A percentile compares a stretch with the other conserved stretches of the same genome.
Conservation (phyloP, 176 grass and related monocot species). For the Carex littledalei region DNA sequence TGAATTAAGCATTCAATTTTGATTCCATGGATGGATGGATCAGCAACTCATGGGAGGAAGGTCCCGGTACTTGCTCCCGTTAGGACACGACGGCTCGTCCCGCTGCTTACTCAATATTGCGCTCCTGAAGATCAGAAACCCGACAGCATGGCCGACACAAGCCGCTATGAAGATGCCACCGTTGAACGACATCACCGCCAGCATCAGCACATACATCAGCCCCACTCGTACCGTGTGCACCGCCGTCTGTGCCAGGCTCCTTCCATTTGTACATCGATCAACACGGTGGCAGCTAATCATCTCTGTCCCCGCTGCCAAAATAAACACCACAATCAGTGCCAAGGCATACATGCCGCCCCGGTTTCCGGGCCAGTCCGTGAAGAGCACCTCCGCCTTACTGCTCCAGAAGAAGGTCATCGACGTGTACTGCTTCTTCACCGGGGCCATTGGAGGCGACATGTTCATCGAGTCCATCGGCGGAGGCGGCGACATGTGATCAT, state of each 20-base stretch:
- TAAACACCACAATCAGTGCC: not conserved
- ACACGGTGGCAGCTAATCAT: not conserved
- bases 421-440: constrained; percentile 21
- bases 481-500: not conserved
- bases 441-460: constrained; percentile 9
- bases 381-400: constrained; percentile 22
- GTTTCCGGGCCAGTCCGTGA: not conserved
- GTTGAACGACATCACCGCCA: constrained; percentile 32
- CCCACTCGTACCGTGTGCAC: constrained; percentile 2
- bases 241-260: not conserved
- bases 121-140: constrained; percentile 7
- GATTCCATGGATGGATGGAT: not conserved
- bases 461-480: not conserved
- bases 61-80: not conserved
- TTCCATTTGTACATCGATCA: not conserved
- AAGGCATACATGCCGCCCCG: constrained; percentile 4
- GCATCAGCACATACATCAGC: constrained; percentile 26
- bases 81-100: not conserved
- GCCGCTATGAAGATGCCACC: constrained; percentile 21
- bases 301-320: not conserved
- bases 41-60: constrained; percentile 15
- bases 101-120: not conserved
- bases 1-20: not conserved
- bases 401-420: constrained; percentile 28
- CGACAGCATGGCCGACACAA: constrained; percentile 1